Conservation (phyloP, 192 early-diverging fungal species). For the Chytriomyces sp. region DNA sequence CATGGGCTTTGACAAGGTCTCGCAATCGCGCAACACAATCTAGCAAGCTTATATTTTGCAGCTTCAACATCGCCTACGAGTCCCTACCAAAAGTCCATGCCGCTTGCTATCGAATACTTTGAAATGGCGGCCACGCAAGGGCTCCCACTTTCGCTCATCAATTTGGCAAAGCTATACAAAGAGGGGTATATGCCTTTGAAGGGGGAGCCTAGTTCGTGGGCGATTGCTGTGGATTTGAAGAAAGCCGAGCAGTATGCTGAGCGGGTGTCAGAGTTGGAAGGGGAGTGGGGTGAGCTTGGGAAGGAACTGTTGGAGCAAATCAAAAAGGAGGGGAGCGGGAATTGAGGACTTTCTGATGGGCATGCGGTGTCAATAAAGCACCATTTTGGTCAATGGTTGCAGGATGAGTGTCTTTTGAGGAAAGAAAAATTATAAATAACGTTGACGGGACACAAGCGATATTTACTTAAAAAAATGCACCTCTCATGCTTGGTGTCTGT, state of each 20-base stretch:
- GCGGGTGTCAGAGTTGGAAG: slow-evolving; percentile 13
- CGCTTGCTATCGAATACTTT: slow-evolving; percentile 47
- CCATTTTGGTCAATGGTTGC: too few species aligned
- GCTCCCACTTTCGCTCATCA: slow-evolving; percentile 42
- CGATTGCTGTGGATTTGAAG: slow-evolving; percentile 5
- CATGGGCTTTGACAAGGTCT: slow-evolving; percentile 28
- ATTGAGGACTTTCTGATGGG: background rate
- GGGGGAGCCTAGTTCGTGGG: slow-evolving; percentile 18
- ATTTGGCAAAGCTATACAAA: slow-evolving; percentile 46
- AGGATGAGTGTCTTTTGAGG: too few species aligned
- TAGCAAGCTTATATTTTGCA: slow-evolving; percentile 35
- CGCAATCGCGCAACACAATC: slow-evolving; percentile 51
- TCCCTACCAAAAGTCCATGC: slow-evolving; percentile 22
- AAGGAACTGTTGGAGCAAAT: slow-evolving; percentile 10
- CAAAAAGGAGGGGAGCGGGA: background rate
- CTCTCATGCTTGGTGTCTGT: background rate
- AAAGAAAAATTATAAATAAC: too few species aligned
- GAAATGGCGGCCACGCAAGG: slow-evolving; percentile 49
- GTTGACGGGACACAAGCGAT: too few species aligned
- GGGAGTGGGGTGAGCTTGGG: slow-evolving; percentile 30
- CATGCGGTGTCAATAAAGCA: too few species aligned
- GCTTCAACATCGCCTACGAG: background rate
- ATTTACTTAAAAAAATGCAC: background rate
- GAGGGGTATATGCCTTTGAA: slow-evolving; percentile 25
- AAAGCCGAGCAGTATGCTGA: slow-evolving; percentile 26